Evolutionary conservation across 148 eudicot species (phyloP), one percentile per base, ranked within the genome.

Genomic region (Persicaria maculosa): DNA sequence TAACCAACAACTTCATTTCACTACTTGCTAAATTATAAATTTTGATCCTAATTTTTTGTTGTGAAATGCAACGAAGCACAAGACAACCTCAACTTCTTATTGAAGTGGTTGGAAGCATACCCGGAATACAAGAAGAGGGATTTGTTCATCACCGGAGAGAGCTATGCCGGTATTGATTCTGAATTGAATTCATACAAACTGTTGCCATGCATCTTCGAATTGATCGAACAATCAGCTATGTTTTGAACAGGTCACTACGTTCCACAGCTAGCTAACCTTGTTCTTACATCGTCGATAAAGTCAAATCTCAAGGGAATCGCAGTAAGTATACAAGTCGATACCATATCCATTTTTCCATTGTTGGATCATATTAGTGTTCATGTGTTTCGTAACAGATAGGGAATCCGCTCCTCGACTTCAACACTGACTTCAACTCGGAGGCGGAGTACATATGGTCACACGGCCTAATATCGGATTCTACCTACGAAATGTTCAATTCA

Each of bases 401-500:
- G 68, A 93, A 89, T 81, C 98, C 97, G 47, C 83, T 89, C 50
- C 76, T 91, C 70, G 93, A 91, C 62, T 89, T 89, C 81, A 83
- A 88, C 79, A 84, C 86, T 6, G 94, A 93, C 74, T 84, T 88
- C 78, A 88, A 89, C 68, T 79, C 88, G 14, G 73, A 77, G 65
- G 88, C 80, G 3, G 98, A 85, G 72, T 93, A 80, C 76, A 76
- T 81, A 0, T 93, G 94, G 97, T 86, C 97, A 14, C 98, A 89
- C 73, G 94, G 97, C 3, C 53, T 93, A 31, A 81, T 93, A 79
- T 93, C 97, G 10, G 97, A 93, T 67, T 74, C 84, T 10, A 87
- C 96, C 25, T 83, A 79, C 57, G 81, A 73, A 0, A 44, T 84
- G 10, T 75, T 91, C 19, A 88, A 76, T 45, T 52, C 17, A 4